Evolutionary conservation across 495 filamentous ascomycete genomes (phyloP), one percentile per base, ranked within the genome.

Genomic region (Penicillium flavigenum): DNA sequence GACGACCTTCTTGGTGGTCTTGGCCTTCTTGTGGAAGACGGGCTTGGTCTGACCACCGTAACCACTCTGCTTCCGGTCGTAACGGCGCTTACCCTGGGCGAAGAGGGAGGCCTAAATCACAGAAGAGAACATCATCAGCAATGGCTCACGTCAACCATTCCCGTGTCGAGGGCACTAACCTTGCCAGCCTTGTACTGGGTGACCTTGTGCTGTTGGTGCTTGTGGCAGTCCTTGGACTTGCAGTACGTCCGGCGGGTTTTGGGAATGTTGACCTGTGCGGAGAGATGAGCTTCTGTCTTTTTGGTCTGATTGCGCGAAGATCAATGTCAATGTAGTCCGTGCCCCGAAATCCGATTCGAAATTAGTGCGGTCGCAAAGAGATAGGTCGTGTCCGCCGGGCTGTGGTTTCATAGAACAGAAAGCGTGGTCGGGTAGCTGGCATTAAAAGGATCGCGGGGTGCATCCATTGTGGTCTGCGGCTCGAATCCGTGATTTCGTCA

Each of bases 1-100:
- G 75, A 99, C 95, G 66, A 99, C 87, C 89, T 99, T 99, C 88
- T 98, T 99, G 70, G 95, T 99, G 63, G 95, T 98, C 88, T 99
- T 99, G 61, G 95, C 95, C 85, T 97, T 97, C 87, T 98, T 98
- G 89, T 97, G 93, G 88, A 99, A 96, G 69, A 96, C 90, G 65
- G 92, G 92, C 82, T 98, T 98, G 63, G 94, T 98, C 83, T 98
- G 94, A 88, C 94, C 94, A 87, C 95, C 94, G 81, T 96, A 98
- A 86, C 94, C 77, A 72, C 87, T 90, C 83, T 99, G 95, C 84
- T 99, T 99, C 74, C 95, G 88, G 83, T 98, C 94, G 84, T 99
- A 99, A 87, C 94, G 93, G 78, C 94, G 90, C 88, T 98, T 99
- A 85, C 94, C 94, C 86, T 96, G 92, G 66, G 92, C 91, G 82